Base-by-base conservation (phyloP, 345 rosid genomes). In the Dipteronia sinensis region DNA sequence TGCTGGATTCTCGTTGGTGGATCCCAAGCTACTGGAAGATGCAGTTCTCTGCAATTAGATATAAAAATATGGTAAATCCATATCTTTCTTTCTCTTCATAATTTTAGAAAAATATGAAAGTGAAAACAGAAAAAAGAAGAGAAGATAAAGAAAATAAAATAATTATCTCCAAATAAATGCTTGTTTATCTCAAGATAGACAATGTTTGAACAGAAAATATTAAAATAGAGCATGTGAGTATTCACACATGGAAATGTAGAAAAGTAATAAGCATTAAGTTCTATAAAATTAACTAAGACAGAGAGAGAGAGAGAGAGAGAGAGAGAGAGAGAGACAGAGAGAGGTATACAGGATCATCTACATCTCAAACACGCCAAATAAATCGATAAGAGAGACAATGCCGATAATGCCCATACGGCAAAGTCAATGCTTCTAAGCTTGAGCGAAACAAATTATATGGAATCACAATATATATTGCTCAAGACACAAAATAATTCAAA, bases 21-120 rank as follows among this genome's bases (percentile, higher is more conserved):
- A 84, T 25, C 85, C 93, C 87, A 91, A 81, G 85, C 89, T 89
- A 85, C 87, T 84, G 74, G 91, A 88, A 80, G 94, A 84, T 62
- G 88, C 87, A 85, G 88, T 83, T 79, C 91, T 78, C 99, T 96
- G 93, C 75, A 85, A 85, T 76, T 61, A 78, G 64, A 82, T 47
- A 82, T 25, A 67, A 82, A 10, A 67, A 64, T 44, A 68, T 7
- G 62, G 66, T 80, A 74, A 82, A 65, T 65, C 71, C 47, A 71
- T 72, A 47, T 27, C 64, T 27, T 10, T 19, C 53, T 62, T 69
- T 51, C 73, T 76, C 58, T 63, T 59, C 49, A 38, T 59, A 71
- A 27, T 42, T 63, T 42, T 66, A 72, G 27, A 79, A 42, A 42
- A 70, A 29, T 38, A 38, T 25, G 16, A 16, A 51, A 62, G 40